Conservation (phyloP, 2,329 filamentous ascomycete species). For the Tetracladium maxilliforme region DNA sequence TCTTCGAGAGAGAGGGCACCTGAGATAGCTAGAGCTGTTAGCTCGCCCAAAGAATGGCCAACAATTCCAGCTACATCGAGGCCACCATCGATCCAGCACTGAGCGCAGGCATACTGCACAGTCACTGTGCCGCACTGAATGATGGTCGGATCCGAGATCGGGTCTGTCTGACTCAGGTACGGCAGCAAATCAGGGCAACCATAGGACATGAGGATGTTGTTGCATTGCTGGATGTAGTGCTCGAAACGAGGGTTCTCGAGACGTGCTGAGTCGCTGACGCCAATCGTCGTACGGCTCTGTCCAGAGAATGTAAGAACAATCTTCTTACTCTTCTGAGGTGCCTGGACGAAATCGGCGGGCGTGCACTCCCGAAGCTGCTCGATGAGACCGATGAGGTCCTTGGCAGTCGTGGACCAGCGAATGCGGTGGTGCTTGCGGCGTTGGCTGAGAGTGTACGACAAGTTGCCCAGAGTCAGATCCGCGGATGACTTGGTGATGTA, state of each 20-base stretch:
- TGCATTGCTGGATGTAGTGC: constrained; percentile 8
- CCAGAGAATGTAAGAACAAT: constrained; percentile 15
- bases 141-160: constrained; percentile 3
- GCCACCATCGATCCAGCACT: constrained; percentile 7
- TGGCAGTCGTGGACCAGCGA: too few relatives aligned
- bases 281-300: constrained; percentile 8
- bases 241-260: constrained; percentile 9
- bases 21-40: constrained; percentile 19
- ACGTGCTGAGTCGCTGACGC: constrained; percentile 6
- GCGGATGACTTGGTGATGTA: constrained; percentile 10
- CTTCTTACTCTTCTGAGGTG: constrained; percentile 15
- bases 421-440: too few relatives aligned
- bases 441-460: constrained; percentile 15
- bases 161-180: constrained; percentile 4
- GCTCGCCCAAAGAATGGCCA: constrained; percentile 23
- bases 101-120: constrained; percentile 7
- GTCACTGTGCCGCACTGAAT: constrained; percentile 7
- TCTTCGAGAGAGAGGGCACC: constrained; percentile 16
- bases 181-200: constrained; percentile 13
- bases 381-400: too few relatives aligned
- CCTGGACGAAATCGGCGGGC: constrained; percentile 38
- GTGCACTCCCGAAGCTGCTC: too few relatives aligned
- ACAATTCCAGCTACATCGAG: constrained; percentile 4
- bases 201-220: constrained; percentile 8
- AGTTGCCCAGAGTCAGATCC: constrained; percentile 8